Evolutionary conservation across 164 flowering plant species (phyloP).

Genomic region (Stephania cephalantha): DNA sequence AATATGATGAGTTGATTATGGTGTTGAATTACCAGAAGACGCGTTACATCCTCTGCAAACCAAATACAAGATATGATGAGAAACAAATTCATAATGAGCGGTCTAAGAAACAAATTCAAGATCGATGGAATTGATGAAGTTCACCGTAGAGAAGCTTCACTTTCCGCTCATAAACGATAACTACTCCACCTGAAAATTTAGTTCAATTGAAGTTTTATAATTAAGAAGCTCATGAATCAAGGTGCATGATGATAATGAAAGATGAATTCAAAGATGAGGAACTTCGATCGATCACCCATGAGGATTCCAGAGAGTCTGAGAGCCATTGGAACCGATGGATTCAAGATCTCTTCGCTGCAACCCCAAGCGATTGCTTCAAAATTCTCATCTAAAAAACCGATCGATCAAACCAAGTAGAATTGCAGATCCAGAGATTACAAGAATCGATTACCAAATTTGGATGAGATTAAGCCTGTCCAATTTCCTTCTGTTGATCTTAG

Average conservation of each 20-base stretch:
- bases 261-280: neutral
- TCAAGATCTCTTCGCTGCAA: constrained; percentile 82
- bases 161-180: constrained; percentile 80
- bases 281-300: constrained; percentile 54
- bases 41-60: constrained; percentile 63
- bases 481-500: constrained; percentile 68
- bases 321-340: constrained; percentile 92
- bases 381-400: neutral
- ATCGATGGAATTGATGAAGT: neutral
- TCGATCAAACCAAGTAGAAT: neutral
- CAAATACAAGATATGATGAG: neutral
- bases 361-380: neutral
- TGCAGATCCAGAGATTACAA: neutral
- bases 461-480: constrained; percentile 66
- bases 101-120: neutral
- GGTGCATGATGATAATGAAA: neutral
- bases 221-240: too few species aligned
- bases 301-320: constrained; percentile 90
- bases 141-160: constrained; percentile 83
- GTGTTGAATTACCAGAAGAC: constrained; percentile 51
- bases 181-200: constrained; percentile 65
- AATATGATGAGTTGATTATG: neutral
- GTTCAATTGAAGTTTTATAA: neutral
- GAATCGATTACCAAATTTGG: constrained; percentile 52
- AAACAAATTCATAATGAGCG: neutral